A percentile compares a stretch with the other conserved stretches of the same genome.
Evolutionary conservation across 106 monocot species (phyloP).

Genomic region (Dendrobium catenatum): DNA sequence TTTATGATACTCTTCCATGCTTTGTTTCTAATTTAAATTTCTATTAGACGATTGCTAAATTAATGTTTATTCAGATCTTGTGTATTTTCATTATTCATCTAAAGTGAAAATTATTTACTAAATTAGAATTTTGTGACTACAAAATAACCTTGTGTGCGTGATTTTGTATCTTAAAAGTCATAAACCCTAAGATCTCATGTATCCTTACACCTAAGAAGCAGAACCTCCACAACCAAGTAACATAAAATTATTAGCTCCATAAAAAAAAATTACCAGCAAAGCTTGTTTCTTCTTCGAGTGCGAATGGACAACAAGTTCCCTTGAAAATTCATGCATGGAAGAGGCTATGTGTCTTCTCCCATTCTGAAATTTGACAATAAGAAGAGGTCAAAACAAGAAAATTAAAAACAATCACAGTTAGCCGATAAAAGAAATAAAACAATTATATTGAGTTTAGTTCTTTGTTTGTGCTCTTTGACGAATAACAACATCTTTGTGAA

Average conservation of each 20-base stretch:
- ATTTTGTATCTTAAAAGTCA: neutral
- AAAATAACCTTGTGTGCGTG: neutral
- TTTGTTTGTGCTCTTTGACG: neutral
- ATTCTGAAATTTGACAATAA: slow-evolving; percentile 55
- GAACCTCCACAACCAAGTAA: neutral
- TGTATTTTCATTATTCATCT: neutral
- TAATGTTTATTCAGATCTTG: neutral
- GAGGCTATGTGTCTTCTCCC: slow-evolving; percentile 83
- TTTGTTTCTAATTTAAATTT: no score
- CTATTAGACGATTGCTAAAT: neutral
- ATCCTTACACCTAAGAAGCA: neutral
- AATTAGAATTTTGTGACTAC: neutral
- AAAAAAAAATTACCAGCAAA: slow-evolving; percentile 47
- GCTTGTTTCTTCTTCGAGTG: slow-evolving; percentile 87
- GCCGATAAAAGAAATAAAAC: slow-evolving; percentile 3
- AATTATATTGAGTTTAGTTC: neutral
- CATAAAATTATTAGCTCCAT: neutral
- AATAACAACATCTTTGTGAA: neutral
- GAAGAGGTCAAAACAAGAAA: neutral
- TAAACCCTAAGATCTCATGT: neutral
- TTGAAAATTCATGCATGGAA: slow-evolving; percentile 88
- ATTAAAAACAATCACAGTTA: neutral
- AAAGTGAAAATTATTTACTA: neutral
- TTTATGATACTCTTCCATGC: neutral
- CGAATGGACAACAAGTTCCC: slow-evolving; percentile 89